Evolutionary conservation across 1,139 yeast species (phyloP), one percentile per base, ranked within the genome.

Genomic region (Keqinozyma sinolaborantium): DNA sequence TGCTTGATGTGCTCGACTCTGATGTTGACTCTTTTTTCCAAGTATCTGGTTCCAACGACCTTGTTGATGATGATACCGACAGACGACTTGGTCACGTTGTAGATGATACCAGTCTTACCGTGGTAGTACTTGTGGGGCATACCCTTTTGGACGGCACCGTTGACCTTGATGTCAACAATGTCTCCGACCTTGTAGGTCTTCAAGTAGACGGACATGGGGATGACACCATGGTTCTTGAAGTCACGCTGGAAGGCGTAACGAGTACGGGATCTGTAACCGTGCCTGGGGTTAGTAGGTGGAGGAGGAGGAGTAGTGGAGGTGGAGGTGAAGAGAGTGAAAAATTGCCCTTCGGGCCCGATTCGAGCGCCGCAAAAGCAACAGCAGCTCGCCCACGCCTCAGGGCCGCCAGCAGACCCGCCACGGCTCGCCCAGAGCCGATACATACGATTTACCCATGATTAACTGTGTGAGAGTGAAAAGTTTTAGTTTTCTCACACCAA

Each of bases 71-170:
- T 86, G 58, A 92, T 95, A 82, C 98, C 98, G 53, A 92, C 97
- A 49, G 98, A 78, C 47, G 95, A 75, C 81, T 86, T 92, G 83
- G 98, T 92, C 55, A 92, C 94, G 82, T 92, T 92, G 95, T 81
- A 92, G 53, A 92, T 83, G 57, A 90, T 87, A 83, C 98, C 98
- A 53, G 98, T 92, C 83, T 88, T 92, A 76, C 98, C 98, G 81
- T 90, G 97, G 96, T 92, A 92, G 84, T 80, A 90, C 81, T 94
- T 94, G 88, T 87, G 96, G 70, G 98, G 98, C 97, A 94, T 88
- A 85, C 98, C 97, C 83, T 90, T 88, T 73, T 92, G 97, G 79
- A 90, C 79, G 57, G 98, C 80, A 80, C 96, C 97, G 71, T 94
- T 94, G 73, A 95, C 98, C 78, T 87, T 90, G 79, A 92, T 90